Percentiles rank a stretch among this genome's conserved stretches.
These are phyloP conservation scores for Geoglossum cookeanum DNA, from an alignment of 2,329 filamentous ascomycete species.

Conservation along the genomic window DNA sequence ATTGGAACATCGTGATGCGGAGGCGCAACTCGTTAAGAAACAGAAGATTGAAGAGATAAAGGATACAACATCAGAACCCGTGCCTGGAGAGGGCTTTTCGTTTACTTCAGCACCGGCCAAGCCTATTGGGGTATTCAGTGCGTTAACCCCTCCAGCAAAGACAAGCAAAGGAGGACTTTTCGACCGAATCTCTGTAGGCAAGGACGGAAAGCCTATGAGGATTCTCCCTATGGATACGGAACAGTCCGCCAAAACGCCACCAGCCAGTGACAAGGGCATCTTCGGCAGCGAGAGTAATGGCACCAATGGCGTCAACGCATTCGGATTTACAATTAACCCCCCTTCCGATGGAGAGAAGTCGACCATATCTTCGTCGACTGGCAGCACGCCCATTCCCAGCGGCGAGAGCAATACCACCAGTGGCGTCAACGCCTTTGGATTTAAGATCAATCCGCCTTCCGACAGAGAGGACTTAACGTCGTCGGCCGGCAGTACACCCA, in stretches of 20 bases:
- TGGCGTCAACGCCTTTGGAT: conserved; percentile 19
- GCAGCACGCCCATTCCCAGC: neutral
- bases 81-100: conserved; percentile 15
- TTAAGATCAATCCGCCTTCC: no score
- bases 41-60: conserved; percentile 20
- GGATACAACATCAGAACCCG: conserved; percentile 15
- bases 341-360: neutral
- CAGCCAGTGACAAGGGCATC: neutral
- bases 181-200: conserved; percentile 33
- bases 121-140: neutral
- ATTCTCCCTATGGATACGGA: neutral
- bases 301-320: conserved; percentile 19
- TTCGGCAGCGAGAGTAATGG: no score
- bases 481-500: no score
- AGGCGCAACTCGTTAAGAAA: conserved; percentile 26
- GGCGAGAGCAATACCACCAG: no score
- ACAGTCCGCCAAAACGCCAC: neutral
- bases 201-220: conserved; percentile 17
- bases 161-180: conserved; percentile 32
- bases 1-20: conserved; percentile 27
- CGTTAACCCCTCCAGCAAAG: no score
- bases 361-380: neutral
- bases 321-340: no score
- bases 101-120: conserved; percentile 2
- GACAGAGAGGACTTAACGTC: no score